Evolutionary conservation across 129 eudicot species (phyloP), one percentile per base, ranked within the genome.

Genomic region (Glebionis coronaria): DNA sequence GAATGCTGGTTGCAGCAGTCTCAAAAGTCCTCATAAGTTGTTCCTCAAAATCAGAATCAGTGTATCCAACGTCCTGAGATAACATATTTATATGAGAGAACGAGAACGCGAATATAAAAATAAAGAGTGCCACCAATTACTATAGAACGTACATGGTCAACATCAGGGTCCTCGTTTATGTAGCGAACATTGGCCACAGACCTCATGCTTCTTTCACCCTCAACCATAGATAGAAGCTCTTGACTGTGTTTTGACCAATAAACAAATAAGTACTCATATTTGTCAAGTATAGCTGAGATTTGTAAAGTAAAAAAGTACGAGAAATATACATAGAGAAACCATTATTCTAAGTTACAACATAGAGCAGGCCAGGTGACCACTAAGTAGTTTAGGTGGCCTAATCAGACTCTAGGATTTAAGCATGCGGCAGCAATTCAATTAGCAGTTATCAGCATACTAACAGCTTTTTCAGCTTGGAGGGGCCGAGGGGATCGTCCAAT

Each of bases 191-290:
- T 61, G 12, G 44, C 66, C 67, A 69, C 77, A 42, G 76, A 67
- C 81, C 87, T 78, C 70, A 63, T 44, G 54, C 69, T 79, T 69
- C 79, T 80, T 72, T 85, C 91, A 52, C 58, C 73, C 74, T 73
- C 82, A 56, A 82, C 82, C 56, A 83, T 85, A 29, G 81, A 80
- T 68, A 88, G 56, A 51, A 88, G 85, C 78, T 85, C 92, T 85
- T 88, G 92, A 82, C 92, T 88, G 16, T 23, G 64, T 52, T 52
- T 66, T 10, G 69, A 27, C 55, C 19, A 16, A 16, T 44, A 50
- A 63, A 63, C 50, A 44, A 13, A 15, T 40, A 7, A 62, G 59
- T 60, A 50, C 9, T 23, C 9, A 54, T n/a, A 35, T n/a, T 2
- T 3, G 21, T 15, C 1, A 4, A 0, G n/a, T 11, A 9, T 28